phyloP scores from a whole-genome alignment of 2,329 filamentous ascomycete species.

The Colletotrichum lentis region DNA sequence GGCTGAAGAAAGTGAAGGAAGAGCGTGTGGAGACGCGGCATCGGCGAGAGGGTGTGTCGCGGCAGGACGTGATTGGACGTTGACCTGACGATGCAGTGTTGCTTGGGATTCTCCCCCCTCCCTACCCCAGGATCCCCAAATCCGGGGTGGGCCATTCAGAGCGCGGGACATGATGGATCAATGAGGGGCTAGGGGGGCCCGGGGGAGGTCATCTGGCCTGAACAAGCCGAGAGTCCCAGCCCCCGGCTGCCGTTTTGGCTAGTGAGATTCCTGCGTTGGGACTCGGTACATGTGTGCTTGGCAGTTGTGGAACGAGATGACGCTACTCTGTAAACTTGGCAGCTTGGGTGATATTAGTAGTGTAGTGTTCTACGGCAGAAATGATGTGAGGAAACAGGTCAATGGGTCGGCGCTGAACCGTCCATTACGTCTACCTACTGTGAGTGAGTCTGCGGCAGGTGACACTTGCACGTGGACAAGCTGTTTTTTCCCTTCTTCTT shows the following conservation, averaged over 20 bases:
- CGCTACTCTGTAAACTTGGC: too few species aligned
- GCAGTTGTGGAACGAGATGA: not conserved
- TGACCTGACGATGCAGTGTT: conserved; percentile 5
- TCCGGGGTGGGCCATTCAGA: conserved; percentile 24
- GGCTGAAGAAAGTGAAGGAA: not conserved
- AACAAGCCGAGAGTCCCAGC: not conserved
- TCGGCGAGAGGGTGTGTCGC: conserved; percentile 11
- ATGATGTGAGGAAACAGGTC: not conserved
- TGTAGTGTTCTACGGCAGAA: too few species aligned
- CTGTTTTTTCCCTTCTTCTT: not conserved
- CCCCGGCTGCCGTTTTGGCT: not conserved
- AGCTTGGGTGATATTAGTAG: too few species aligned
- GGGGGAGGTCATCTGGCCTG: conserved; percentile 14
- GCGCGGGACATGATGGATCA: not conserved
- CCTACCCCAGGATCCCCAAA: conserved; percentile 25
- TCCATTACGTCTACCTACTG: conserved; percentile 17
- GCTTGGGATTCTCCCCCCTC: not conserved
- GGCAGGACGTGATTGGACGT: conserved; percentile 13
- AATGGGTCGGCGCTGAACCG: conserved; percentile 15
- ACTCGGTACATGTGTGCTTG: not conserved
- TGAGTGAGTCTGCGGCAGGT: conserved; percentile 5
- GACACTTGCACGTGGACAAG: conserved; percentile 24
- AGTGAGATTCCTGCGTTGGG: too few species aligned
- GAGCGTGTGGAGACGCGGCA: not conserved
- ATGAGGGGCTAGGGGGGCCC: not conserved